phyloP scores from a whole-genome alignment of 192 early-diverging fungal genomes.

The Chytriomyces sp. region DNA sequence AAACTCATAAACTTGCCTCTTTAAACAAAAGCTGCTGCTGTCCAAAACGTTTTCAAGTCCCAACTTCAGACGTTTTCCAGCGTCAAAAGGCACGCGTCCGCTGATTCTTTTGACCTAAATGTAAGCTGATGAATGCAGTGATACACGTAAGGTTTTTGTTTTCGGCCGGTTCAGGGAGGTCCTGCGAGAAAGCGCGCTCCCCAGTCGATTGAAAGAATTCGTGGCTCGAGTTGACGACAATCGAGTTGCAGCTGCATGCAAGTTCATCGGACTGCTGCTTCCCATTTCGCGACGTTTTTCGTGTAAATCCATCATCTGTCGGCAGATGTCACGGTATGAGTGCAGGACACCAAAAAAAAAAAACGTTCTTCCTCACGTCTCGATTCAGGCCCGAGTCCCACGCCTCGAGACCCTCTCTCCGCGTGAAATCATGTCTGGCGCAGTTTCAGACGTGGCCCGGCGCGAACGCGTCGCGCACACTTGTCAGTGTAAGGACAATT shows the following conservation, averaged over 20 bases:
- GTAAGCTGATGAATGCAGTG: conserved; percentile 47
- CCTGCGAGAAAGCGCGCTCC: conserved; percentile 45
- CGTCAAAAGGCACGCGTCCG: no score
- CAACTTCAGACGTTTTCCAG: no score
- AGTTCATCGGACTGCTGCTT: conserved; percentile 46
- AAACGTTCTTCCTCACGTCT: conserved; percentile 31
- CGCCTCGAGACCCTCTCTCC: conserved; percentile 1
- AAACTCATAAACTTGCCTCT: no score
- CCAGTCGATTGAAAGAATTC: conserved; percentile 53
- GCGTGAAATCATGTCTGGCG: conserved; percentile 45
- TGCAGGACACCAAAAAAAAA: no score
- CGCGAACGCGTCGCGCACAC: conserved; percentile 48
- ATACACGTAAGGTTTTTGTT: conserved; percentile 43
- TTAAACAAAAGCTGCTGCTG: no score
- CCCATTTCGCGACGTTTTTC: conserved; percentile 49
- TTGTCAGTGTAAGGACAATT: conserved; percentile 48
- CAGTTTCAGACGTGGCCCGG: conserved; percentile 38
- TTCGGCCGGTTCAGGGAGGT: conserved; percentile 39
- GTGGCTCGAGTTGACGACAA: conserved; percentile 47
- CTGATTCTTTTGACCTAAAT: no score
- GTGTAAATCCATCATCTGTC: conserved; percentile 44
- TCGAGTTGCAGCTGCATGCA: conserved; percentile 44
- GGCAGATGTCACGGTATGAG: neutral
- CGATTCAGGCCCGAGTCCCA: conserved; percentile 39
- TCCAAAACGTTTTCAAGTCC: no score